Base-by-base conservation (phyloP, 192 early-diverging fungal species). In the Borealophlyctis nickersoniae region DNA sequence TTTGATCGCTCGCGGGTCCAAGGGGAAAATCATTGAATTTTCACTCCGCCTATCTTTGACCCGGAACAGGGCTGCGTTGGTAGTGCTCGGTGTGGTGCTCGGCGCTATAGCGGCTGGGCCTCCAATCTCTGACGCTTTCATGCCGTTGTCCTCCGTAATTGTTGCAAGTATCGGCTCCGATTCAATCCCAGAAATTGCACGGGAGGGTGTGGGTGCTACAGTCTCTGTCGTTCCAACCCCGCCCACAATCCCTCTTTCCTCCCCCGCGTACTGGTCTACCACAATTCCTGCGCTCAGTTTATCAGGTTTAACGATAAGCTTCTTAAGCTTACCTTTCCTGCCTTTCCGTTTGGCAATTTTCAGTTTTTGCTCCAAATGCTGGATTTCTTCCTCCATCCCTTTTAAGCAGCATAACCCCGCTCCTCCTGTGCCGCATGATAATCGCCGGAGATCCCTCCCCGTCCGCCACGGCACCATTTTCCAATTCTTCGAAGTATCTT, bases 321-420 rank as follows among this genome's bases (percentile, higher is more conserved):
- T 95, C 36, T 86, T 82, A 0, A 90, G 83, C 69, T 98, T 98
- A 19, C 95, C 95, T 2, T 79, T 76, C 3, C 84, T 83, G 19
- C 89, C 88, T 72, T 98, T 98, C 34, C 93, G 81, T 45, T 78
- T 83, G 0, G 93, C 93, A 69, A 98, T 98, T 78, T 98, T 98
- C 49, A 96, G 77, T 70, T 98, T 98, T 62, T 97, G 96, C 75
- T 98, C 93, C 64, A 97, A 69, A 56, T 86, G 81, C 80, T 98
- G 95, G 51, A 98, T 92, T 71, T 94, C 87, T 73, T 98, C 95
- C 82, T 96, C 91, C 51, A 87, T 86, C 36, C 91, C 90, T 63
- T 88, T 74, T 67, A 68, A 77, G n/a, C 63, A 65, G 75, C 69
- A 73, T 80, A 39, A 59, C n/a, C n/a, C n/a, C n/a, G n/a, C n/a